A percentile compares a stretch with the other conserved stretches of the same genome.
Conservation (phyloP, 2,329 filamentous ascomycete genomes). For the Botrytis hyacinthi region DNA sequence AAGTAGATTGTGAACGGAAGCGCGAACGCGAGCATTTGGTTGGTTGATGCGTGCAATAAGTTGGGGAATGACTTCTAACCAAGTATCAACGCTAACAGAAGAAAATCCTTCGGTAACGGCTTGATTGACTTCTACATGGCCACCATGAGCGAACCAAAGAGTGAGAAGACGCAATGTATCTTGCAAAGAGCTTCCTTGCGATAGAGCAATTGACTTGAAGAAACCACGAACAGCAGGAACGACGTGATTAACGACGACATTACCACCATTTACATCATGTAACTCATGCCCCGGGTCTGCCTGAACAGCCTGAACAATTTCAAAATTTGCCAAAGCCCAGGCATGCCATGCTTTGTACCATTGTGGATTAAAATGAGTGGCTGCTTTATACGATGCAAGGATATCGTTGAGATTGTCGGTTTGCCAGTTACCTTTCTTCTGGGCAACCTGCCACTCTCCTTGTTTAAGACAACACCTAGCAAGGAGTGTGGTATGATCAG, state of each 20-base stretch:
- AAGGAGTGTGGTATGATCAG: constrained; percentile 68
- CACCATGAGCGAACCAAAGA: constrained; percentile 93
- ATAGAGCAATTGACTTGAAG: constrained; percentile 94
- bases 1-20: constrained; percentile 87
- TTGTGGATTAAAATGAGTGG: constrained; percentile 87
- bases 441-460: constrained; percentile 88
- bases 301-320: constrained; percentile 82
- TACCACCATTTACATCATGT: constrained; percentile 54
- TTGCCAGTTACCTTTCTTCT: constrained; percentile 88
- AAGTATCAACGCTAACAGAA: constrained; percentile 93
- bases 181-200: constrained; percentile 87
- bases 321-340: constrained; percentile 97
- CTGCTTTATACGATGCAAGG: constrained; percentile 83
- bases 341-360: constrained; percentile 99
- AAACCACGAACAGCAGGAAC: constrained; percentile 94
- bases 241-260: constrained; percentile 78
- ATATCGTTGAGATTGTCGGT: constrained; percentile 84
- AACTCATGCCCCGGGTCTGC: constrained; percentile 31
- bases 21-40: constrained; percentile 81
- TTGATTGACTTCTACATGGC: constrained; percentile 80
- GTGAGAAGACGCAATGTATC: constrained; percentile 91
- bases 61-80: constrained; percentile 97
- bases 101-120: constrained; percentile 88
- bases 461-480: constrained; percentile 96
- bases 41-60: constrained; percentile 97